A percentile compares a stretch with the other conserved stretches of the same genome.
phyloP scores from a whole-genome alignment of 2,329 filamentous ascomycete species.

The Pseudonectria buxi region DNA sequence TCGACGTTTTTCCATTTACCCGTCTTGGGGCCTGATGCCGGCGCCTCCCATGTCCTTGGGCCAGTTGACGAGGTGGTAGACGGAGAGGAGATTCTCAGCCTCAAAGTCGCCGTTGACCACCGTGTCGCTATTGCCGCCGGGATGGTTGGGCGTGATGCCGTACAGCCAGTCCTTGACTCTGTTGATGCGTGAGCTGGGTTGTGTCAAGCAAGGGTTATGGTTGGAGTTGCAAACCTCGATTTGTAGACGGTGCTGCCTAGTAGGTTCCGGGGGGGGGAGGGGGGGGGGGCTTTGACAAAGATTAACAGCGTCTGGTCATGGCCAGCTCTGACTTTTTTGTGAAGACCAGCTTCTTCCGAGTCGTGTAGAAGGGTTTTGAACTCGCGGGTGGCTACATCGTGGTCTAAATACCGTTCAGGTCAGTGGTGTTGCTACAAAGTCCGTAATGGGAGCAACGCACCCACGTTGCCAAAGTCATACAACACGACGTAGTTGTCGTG shows the following conservation, averaged over 20 bases:
- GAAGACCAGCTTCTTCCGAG: conserved; percentile 56
- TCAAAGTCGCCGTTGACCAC: conserved; percentile 45
- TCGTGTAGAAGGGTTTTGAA: conserved; percentile 46
- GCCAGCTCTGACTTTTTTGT: conserved; percentile 65
- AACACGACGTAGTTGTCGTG: conserved; percentile 36
- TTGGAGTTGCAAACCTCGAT: conserved; percentile 45
- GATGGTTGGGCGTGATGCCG: conserved; percentile 59
- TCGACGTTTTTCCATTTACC: conserved; percentile 56
- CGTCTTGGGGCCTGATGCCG: conserved; percentile 50
- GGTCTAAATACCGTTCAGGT: conserved; percentile 19
- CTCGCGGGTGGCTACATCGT: conserved; percentile 27
- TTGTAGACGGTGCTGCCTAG: conserved; percentile 62
- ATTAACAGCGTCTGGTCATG: conserved; percentile 60
- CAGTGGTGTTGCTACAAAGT: not conserved
- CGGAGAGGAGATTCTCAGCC: conserved; percentile 62
- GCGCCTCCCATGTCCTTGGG: conserved; percentile 53
- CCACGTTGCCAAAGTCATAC: conserved; percentile 30
- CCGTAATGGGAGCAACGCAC: conserved; percentile 16
- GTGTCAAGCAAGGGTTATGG: not conserved
- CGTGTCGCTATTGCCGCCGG: conserved; percentile 47
- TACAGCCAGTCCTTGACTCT: conserved; percentile 73
- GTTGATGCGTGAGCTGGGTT: not conserved
- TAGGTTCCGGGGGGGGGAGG: conserved; percentile 53
- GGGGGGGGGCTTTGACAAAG: conserved; percentile 59
- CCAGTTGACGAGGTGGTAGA: conserved; percentile 61